Base-by-base conservation (phyloP, 1,284 basidiomycete genomes). In the Lignosus rhinocerotis region DNA sequence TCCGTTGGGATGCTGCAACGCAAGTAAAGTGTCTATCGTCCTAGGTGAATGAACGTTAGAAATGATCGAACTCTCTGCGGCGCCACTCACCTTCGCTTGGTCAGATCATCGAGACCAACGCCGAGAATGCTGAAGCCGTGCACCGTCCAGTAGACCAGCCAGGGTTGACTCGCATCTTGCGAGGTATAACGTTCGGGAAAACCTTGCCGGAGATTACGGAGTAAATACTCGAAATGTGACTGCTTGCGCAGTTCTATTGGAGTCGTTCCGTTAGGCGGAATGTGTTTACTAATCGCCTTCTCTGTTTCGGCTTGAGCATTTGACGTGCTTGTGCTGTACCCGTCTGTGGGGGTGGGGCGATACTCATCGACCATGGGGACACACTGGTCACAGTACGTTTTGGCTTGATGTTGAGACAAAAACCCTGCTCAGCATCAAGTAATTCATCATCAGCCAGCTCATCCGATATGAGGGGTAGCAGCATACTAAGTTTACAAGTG, bases 131-230 rank as follows among this genome's bases (percentile, higher is more conserved):
- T 87, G 61, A 96, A 87, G 34, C 86, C 81, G 66, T 98, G 94
- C 2, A 95, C 70, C 0, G 86, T 88, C 95, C 96, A 98, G 74
- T 91, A 97, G 60, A 96, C 72, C 32, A 97, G 77, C 96, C 95
- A 98, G 0, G 94, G 90, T 67, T 94, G 87, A 64, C 92, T 94
- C 0, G 95, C 94, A 71, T 98, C 95, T 65, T 96, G 88, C 30
- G 84, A 86, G n/a, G 78, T 80, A 70, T 92, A 96, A 51, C 85
- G 79, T 6, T 78, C 73, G 0, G 94, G 92, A 55, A 93, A 89
- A 2, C 92, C 91, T 67, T 92, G 88, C 0, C 82, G 69, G 51
- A 93, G 78, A 57, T 90, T 85, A 17, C 87, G 80, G 3, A 83
- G 76, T 5, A 93, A 80, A 65, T 82, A 92, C 58, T 88, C 83